phyloP scores from a whole-genome alignment of 1,284 basidiomycete genomes.

The Polyporus tsugae region DNA sequence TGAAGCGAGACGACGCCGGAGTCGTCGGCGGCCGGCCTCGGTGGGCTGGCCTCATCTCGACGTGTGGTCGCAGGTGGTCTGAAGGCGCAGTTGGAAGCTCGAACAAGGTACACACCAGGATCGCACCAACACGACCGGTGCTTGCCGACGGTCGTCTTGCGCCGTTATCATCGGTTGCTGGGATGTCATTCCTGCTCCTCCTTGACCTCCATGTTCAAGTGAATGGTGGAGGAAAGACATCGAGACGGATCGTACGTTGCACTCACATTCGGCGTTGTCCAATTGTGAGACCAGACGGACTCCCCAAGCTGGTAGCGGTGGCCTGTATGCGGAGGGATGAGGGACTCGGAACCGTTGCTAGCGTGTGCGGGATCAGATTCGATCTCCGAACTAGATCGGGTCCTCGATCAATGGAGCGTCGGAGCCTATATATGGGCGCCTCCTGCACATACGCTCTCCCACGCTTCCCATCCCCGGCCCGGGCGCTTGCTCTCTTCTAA shows the following conservation, averaged over 20 bases:
- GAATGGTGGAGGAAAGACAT: background rate
- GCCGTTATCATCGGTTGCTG: background rate
- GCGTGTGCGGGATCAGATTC: background rate
- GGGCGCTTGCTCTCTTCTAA: background rate
- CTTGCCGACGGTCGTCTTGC: background rate
- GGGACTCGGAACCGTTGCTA: background rate
- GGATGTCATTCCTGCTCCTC: background rate
- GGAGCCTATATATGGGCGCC: background rate
- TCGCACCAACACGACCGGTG: background rate
- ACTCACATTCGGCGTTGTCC: background rate
- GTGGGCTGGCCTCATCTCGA: constrained; percentile 1
- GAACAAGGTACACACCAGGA: background rate
- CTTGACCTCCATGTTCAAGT: background rate
- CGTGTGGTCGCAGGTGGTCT: background rate
- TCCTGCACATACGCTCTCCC: background rate
- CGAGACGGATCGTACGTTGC: background rate
- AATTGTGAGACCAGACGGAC: background rate
- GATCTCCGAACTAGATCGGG: background rate
- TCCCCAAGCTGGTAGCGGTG: background rate
- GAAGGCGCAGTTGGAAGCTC: background rate
- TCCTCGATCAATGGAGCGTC: constrained; percentile 1
- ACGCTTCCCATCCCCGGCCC: background rate
- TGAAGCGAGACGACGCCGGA: background rate
- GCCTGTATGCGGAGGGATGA: background rate
- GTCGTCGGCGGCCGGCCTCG: background rate